A percentile compares a stretch with the other conserved stretches of the same genome.
Conservation (phyloP, 176 grass and related monocot species). For the Leersia perrieri region DNA sequence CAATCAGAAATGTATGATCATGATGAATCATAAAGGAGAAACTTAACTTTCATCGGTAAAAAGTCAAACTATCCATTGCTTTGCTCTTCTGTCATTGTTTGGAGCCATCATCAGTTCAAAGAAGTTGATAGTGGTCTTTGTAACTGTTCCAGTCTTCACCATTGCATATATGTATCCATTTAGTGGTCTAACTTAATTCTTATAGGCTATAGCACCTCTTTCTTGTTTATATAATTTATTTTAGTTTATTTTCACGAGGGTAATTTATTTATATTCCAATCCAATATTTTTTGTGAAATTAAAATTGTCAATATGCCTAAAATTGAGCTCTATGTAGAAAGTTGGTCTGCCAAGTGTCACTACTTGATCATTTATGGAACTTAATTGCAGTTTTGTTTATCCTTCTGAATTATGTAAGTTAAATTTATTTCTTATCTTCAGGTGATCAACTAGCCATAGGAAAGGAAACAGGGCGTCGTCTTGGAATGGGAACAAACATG, state of each 20-base stretch:
- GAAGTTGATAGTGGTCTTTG: not conserved
- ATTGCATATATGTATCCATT: not conserved
- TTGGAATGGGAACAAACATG: constrained; percentile 42
- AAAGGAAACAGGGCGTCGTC: constrained; percentile 21
- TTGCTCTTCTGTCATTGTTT: not conserved
- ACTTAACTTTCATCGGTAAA: not conserved
- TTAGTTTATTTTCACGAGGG: not conserved
- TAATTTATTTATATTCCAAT: not conserved
- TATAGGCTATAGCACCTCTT: not conserved
- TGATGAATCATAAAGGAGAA: not conserved
- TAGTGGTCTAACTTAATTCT: not conserved
- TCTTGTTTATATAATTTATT: not conserved
- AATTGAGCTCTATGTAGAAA: not conserved
- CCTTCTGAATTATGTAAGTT: not conserved
- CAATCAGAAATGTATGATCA: no score
- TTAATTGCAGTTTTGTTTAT: not conserved
- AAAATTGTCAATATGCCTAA: not conserved
- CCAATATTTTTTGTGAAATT: not conserved
- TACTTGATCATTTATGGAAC: not conserved
- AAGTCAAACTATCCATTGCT: not conserved
- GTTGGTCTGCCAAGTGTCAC: not conserved
- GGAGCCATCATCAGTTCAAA: not conserved
- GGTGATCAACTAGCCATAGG: constrained; percentile 33
- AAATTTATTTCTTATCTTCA: constrained; percentile 11
- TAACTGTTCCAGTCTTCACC: not conserved